Evolutionary conservation across 441 rosid genomes (phyloP).

Genomic region (Pelargonium australe): DNA sequence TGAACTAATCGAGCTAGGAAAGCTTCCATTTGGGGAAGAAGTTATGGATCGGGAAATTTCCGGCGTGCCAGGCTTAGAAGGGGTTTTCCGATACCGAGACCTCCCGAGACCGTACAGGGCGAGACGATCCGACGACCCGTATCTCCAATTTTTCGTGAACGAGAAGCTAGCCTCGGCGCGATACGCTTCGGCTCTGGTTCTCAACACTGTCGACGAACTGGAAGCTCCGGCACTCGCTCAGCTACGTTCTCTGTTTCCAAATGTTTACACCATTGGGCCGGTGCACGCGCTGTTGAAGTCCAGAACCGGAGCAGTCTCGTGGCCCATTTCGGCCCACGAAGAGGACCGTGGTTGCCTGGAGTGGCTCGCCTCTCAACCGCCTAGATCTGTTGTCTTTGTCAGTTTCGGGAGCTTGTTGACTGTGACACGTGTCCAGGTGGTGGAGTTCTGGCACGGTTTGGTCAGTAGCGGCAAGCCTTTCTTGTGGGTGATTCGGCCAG

Average conservation of each 20-base stretch:
- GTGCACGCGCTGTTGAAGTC: no score
- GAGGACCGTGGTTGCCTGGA: slow-evolving; percentile 29
- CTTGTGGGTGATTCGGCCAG: slow-evolving; percentile 46
- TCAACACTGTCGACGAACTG: no score
- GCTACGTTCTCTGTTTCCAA: no score
- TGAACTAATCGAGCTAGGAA: slow-evolving; percentile 23
- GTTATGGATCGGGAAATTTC: not conserved
- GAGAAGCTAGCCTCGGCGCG: no score
- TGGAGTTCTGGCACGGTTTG: slow-evolving; percentile 54
- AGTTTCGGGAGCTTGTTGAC: slow-evolving; percentile 53
- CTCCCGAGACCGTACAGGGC: no score
- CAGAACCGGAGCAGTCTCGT: slow-evolving; percentile 8
- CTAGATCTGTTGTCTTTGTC: slow-evolving; percentile 38
- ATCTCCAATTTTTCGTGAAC: no score
- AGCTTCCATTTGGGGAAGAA: slow-evolving; percentile 25
- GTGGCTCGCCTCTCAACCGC: slow-evolving; percentile 41
- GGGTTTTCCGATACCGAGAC: no score
- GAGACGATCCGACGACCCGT: no score
- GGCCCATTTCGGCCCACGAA: slow-evolving; percentile 44
- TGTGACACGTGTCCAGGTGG: slow-evolving; percentile 31
- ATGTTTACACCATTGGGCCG: no score
- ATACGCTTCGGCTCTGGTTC: no score
- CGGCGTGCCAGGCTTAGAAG: no score
- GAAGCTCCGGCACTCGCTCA: no score
- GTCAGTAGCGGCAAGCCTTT: slow-evolving; percentile 41